Percentiles rank a stretch among this genome's conserved stretches.
These are phyloP conservation scores for Populus trichocarpa DNA, from an alignment of 441 rosid species.

Conservation along the genomic window DNA sequence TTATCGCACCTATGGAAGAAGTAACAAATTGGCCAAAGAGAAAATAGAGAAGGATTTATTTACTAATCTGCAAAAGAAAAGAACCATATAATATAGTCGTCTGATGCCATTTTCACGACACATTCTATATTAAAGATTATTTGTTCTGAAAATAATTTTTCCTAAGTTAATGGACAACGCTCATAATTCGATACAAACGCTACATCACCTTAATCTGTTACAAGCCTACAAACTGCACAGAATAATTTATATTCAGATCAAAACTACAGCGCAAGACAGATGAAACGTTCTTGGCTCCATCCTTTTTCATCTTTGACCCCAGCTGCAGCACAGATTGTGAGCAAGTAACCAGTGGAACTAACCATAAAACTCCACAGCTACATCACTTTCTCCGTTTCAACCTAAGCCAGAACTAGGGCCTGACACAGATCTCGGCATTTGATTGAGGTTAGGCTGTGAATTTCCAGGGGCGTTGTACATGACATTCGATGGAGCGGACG, in stretches of 20 bases:
- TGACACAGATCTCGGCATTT: slow-evolving; percentile 56
- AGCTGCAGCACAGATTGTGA: slow-evolving; percentile 14
- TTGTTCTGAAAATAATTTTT: slow-evolving; percentile 13
- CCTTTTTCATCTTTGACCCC: not conserved
- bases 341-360: slow-evolving; percentile 7
- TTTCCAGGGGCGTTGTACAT: slow-evolving; percentile 55
- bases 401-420: slow-evolving; percentile 67
- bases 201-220: slow-evolving; percentile 9
- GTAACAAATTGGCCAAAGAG: not conserved
- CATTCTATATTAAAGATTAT: slow-evolving; percentile 15
- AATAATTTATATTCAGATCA: slow-evolving; percentile 9
- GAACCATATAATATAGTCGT: not conserved
- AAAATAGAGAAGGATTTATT: not conserved
- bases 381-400: slow-evolving; percentile 21
- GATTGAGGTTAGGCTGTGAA: slow-evolving; percentile 51
- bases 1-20: not conserved
- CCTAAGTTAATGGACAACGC: slow-evolving; percentile 10
- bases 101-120: slow-evolving; percentile 2
- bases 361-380: slow-evolving; percentile 10
- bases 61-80: not conserved
- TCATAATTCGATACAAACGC: slow-evolving; percentile 16
- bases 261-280: slow-evolving; percentile 8
- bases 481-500: slow-evolving; percentile 58
- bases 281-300: slow-evolving; percentile 4
- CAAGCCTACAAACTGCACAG: slow-evolving; percentile 19